Evolutionary conservation across 805 yeast genomes (phyloP).

Genomic region (Cyberlindnera samutprakarnensis): DNA sequence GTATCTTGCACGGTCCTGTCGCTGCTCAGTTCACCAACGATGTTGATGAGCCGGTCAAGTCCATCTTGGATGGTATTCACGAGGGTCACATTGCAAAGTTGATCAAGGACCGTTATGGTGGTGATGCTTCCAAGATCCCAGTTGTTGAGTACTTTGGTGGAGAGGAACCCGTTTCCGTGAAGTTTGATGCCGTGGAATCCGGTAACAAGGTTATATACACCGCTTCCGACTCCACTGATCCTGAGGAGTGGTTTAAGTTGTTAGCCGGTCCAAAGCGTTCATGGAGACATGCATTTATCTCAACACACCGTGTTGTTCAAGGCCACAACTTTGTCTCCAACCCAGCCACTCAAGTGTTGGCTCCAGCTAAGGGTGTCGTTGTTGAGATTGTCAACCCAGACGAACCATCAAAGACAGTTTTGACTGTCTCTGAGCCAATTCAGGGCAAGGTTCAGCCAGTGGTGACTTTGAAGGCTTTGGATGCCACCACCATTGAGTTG

Average conservation of each 20-base stretch:
- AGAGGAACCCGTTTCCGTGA: constrained; percentile 37
- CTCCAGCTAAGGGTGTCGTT: constrained; percentile 60
- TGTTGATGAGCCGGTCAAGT: constrained; percentile 89
- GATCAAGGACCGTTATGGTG: constrained; percentile 60
- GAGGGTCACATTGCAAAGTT: constrained; percentile 77
- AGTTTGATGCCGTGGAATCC: constrained; percentile 25
- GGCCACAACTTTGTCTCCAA: constrained; percentile 72
- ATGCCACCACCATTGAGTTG: constrained; percentile 52
- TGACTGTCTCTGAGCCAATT: constrained; percentile 62
- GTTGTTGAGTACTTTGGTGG: constrained; percentile 86
- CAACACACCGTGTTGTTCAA: constrained; percentile 77
- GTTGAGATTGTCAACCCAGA: constrained; percentile 52
- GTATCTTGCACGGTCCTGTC: constrained; percentile 97
- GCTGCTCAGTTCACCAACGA: constrained; percentile 86
- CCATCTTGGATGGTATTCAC: constrained; percentile 81
- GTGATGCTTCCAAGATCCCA: constrained; percentile 70
- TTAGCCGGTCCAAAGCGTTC: constrained; percentile 71
- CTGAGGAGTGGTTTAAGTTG: constrained; percentile 60
- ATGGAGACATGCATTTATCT: constrained; percentile 91
- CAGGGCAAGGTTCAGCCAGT: constrained; percentile 65
- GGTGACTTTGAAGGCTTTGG: constrained; percentile 50
- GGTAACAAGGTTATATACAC: constrained; percentile 30
- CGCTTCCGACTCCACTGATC: constrained; percentile 28
- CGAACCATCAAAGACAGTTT: constrained; percentile 45
- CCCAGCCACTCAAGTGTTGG: constrained; percentile 72